Conservation (phyloP, 495 filamentous ascomycete genomes). For the Neurospora sp. region DNA sequence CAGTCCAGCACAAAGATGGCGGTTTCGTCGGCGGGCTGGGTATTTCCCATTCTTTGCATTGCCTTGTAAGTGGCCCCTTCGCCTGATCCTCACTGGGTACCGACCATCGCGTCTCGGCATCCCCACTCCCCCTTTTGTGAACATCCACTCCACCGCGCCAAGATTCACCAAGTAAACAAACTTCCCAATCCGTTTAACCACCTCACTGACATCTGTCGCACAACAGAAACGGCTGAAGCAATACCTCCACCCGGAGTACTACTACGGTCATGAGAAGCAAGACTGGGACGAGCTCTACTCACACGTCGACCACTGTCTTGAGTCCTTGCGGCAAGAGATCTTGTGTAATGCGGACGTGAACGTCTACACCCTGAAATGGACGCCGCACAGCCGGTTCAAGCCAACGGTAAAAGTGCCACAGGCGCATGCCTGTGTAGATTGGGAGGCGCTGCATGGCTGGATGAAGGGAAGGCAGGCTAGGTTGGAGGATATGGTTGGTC, state of each 20-base stretch:
- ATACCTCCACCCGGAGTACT: slow-evolving; percentile 13
- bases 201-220: not conserved
- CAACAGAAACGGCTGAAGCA: slow-evolving; percentile 16
- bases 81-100: not conserved
- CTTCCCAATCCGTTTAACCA: not conserved
- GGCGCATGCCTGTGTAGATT: slow-evolving; percentile 23
- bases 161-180: not conserved
- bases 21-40: slow-evolving; percentile 12
- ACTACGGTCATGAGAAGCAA: slow-evolving; percentile 7
- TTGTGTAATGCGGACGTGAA: slow-evolving; percentile 8
- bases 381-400: slow-evolving; percentile 4
- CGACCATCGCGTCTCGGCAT: not conserved
- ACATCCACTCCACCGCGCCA: not conserved
- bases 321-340: slow-evolving; percentile 8
- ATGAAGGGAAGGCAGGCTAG: slow-evolving; percentile 15
- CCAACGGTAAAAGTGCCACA: slow-evolving; percentile 7
- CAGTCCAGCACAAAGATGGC: slow-evolving; percentile 8
- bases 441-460: slow-evolving; percentile 20
- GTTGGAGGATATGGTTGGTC: slow-evolving; percentile 10
- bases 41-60: slow-evolving; percentile 12
- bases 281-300: slow-evolving; percentile 6
- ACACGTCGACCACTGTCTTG: slow-evolving; percentile 15
- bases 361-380: slow-evolving; percentile 14
- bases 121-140: not conserved
- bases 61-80: slow-evolving; percentile 5